Percentiles rank a stretch among this genome's conserved stretches.
These are phyloP conservation scores for Hemisphaericaspora nanyangensis DNA, from an alignment of 805 yeast species.

Conservation along the genomic window DNA sequence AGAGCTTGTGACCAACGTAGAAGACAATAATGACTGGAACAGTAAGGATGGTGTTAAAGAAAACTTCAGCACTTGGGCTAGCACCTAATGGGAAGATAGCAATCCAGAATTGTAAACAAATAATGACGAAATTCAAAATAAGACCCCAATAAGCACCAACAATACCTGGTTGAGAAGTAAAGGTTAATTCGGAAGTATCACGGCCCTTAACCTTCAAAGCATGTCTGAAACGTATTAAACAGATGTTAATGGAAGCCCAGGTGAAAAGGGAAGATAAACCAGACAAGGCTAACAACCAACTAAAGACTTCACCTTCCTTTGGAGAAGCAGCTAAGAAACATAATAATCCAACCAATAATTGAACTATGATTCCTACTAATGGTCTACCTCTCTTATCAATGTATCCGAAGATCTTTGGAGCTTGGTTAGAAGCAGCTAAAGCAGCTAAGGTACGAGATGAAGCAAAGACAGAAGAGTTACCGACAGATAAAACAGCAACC, in stretches of 20 bases:
- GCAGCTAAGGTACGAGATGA: constrained; percentile 65
- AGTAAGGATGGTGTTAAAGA: constrained; percentile 30
- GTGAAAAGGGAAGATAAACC: constrained; percentile 61
- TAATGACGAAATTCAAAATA: constrained; percentile 44
- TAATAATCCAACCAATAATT: constrained; percentile 55
- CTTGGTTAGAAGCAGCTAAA: constrained; percentile 58
- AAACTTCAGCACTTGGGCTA: constrained; percentile 25
- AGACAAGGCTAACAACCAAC: constrained; percentile 62
- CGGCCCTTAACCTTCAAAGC: constrained; percentile 56
- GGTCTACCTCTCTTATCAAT: constrained; percentile 71
- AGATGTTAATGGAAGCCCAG: constrained; percentile 58
- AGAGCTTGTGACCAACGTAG: constrained; percentile 29
- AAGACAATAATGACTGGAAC: constrained; percentile 29
- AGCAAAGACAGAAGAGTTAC: constrained; percentile 66
- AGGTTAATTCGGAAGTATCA: constrained; percentile 49
- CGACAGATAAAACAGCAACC: constrained; percentile 68
- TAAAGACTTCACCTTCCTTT: constrained; percentile 52
- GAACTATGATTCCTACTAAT: constrained; percentile 48
- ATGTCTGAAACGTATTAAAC: constrained; percentile 58
- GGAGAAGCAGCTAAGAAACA: constrained; percentile 59
- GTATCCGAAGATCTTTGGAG: constrained; percentile 56
- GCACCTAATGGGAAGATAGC: constrained; percentile 59
- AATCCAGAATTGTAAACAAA: constrained; percentile 64
- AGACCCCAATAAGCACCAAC: constrained; percentile 53
- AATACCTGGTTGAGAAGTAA: constrained; percentile 47